Conservation (phyloP, 768 basidiomycete genomes). For the Rhodotorula sphaerocarpa region DNA sequence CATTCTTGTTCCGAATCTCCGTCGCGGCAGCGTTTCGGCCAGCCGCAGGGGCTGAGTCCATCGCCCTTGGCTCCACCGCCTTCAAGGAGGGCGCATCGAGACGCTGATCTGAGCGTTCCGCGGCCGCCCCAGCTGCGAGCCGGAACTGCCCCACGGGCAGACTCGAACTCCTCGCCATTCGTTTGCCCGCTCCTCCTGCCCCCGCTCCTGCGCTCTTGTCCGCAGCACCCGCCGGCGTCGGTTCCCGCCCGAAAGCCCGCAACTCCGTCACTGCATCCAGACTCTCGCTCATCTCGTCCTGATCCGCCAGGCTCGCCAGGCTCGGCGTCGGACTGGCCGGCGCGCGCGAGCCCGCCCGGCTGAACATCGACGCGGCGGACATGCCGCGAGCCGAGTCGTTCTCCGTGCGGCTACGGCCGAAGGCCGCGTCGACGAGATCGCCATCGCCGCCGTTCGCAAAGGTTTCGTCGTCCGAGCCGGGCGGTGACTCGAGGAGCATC, state of each 20-base stretch:
- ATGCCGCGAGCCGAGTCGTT: not conserved
- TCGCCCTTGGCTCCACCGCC: not conserved
- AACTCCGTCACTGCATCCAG: slow-evolving; percentile 8
- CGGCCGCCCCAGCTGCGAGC: not conserved
- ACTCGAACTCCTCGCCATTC: slow-evolving; percentile 20
- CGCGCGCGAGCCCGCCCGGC: not conserved
- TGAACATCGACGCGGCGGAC: not conserved
- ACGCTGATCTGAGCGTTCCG: not conserved
- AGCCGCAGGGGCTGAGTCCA: not conserved
- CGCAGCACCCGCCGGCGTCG: no score
- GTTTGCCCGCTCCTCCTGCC: not conserved
- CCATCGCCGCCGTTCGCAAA: no score
- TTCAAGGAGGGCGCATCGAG: no score
- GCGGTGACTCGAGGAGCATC: slow-evolving; percentile 15
- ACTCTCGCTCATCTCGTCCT: not conserved
- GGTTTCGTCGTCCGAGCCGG: slow-evolving; percentile 3
- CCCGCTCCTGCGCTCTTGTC: not conserved
- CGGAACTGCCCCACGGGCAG: slow-evolving; percentile 18
- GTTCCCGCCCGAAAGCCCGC: slow-evolving; percentile 1
- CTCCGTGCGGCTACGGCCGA: no score
- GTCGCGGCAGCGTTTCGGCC: not conserved
- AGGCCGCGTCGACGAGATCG: no score
- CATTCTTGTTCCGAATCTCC: slow-evolving; percentile 28
- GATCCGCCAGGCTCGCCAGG: not conserved
- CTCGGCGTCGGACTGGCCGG: not conserved